A percentile compares a stretch with the other conserved stretches of the same genome.
These are phyloP conservation scores for Nevesoporus exiguus DNA, from an alignment of 768 basidiomycete genomes.

Conservation along the genomic window DNA sequence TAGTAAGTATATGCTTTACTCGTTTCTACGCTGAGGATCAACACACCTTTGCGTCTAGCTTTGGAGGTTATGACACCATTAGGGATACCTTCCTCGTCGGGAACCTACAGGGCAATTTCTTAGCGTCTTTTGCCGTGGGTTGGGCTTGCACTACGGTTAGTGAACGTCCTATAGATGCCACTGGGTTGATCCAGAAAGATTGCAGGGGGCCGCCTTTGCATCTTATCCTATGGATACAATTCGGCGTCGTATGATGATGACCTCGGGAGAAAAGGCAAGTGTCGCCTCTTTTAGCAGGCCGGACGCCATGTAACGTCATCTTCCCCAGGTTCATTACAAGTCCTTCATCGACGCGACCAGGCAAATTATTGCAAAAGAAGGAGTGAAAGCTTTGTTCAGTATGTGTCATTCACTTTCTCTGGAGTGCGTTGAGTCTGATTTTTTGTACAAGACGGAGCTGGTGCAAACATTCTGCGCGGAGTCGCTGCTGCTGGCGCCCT, in stretches of 20 bases:
- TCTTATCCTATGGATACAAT: conserved; percentile 46
- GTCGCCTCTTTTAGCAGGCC: background rate
- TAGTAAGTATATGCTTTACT: conserved; percentile 30
- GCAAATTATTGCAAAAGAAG: conserved; percentile 42
- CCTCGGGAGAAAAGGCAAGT: conserved; percentile 35
- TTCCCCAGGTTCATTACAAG: conserved; percentile 35
- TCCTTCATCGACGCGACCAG: conserved; percentile 38
- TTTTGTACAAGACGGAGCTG: conserved; percentile 50
- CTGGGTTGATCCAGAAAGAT: background rate
- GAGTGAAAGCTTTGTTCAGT: conserved; percentile 37
- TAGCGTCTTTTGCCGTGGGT: conserved; percentile 40
- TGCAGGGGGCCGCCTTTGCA: conserved; percentile 35
- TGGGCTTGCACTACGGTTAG: conserved; percentile 40
- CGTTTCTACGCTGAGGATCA: background rate
- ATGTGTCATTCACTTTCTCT: conserved; percentile 6
- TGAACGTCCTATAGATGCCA: background rate
- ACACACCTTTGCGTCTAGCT: conserved; percentile 24
- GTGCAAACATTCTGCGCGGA: conserved; percentile 56
- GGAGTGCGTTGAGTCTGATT: background rate
- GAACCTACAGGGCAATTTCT: conserved; percentile 37
- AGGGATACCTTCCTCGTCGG: conserved; percentile 39
- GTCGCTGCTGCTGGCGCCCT: conserved; percentile 49
- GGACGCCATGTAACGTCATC: background rate
- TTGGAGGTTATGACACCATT: conserved; percentile 43
- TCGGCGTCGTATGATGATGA: conserved; percentile 48